A percentile compares a stretch with the other conserved stretches of the same genome.
phyloP scores from a whole-genome alignment of 306 rosid genomes.

The Gynostemma pentaphyllum region DNA sequence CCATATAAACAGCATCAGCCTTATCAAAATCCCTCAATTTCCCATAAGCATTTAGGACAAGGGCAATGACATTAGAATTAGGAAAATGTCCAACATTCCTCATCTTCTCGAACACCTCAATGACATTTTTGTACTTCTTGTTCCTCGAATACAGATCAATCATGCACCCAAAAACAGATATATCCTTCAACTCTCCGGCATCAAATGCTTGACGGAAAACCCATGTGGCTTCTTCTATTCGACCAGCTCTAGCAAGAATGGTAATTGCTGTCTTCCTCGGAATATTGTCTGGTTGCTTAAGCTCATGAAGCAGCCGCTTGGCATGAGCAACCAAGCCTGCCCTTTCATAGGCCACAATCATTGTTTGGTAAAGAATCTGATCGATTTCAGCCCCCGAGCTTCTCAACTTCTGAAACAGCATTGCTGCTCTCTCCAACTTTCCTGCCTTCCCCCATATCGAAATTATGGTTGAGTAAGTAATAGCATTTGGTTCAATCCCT shows the following conservation, averaged over 20 bases:
- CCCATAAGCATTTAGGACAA: conserved; percentile 80
- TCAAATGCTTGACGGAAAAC: conserved; percentile 81
- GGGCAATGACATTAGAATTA: conserved; percentile 66
- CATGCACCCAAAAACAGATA: conserved; percentile 68
- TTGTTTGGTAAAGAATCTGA: conserved; percentile 78
- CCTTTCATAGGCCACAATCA: conserved; percentile 85
- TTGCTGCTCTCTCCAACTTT: conserved; percentile 71
- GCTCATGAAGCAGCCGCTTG: conserved; percentile 79
- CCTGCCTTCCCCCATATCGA: conserved; percentile 94
- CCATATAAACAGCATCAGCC: conserved; percentile 62
- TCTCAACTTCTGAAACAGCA: conserved; percentile 80
- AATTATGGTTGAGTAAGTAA: conserved; percentile 82
- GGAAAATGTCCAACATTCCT: conserved; percentile 68
- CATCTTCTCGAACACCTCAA: conserved; percentile 88
- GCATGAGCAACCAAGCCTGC: conserved; percentile 89
- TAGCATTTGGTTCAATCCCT: conserved; percentile 78
- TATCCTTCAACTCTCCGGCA: conserved; percentile 64
- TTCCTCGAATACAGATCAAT: conserved; percentile 64
- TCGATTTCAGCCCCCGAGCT: conserved; percentile 80
- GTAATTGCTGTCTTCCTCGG: conserved; percentile 73
- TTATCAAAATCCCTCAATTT: conserved; percentile 65
- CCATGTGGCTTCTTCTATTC: conserved; percentile 87
- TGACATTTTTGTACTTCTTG: conserved; percentile 47
- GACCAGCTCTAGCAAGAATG: conserved; percentile 78
- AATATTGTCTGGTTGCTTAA: conserved; percentile 53